Percentiles rank a stretch among this genome's conserved stretches.
Evolutionary conservation across 805 yeast species (phyloP).

Genomic region (Candida tibetensis): DNA sequence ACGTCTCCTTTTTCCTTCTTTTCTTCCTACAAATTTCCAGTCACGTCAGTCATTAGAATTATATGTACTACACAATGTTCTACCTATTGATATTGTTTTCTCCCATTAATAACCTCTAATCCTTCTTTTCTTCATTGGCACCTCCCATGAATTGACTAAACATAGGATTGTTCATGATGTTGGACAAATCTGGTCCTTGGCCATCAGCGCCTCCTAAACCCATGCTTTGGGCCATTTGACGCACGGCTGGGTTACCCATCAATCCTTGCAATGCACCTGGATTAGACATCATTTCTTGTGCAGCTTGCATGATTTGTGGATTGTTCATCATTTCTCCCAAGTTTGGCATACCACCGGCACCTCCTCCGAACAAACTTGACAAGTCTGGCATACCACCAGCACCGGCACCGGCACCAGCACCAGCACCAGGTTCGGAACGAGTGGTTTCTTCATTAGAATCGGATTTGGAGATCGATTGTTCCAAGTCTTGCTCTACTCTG

Average conservation of each 20-base stretch:
- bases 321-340: constrained; percentile 73
- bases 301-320: constrained; percentile 90
- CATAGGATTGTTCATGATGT: constrained; percentile 79
- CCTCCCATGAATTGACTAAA: constrained; percentile 67
- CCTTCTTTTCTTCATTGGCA: background rate
- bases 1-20: no score
- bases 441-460: constrained; percentile 25
- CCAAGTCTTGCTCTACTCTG: constrained; percentile 76
- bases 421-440: constrained; percentile 31
- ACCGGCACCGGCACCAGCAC: constrained; percentile 38
- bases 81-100: no score
- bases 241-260: constrained; percentile 76
- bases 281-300: constrained; percentile 82
- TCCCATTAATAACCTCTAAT: constrained; percentile 5
- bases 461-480: constrained; percentile 32
- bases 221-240: constrained; percentile 78
- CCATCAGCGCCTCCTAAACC: constrained; percentile 60
- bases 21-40: background rate
- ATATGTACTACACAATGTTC: background rate
- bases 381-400: constrained; percentile 73
- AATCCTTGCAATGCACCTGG: constrained; percentile 72
- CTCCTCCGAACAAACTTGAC: constrained; percentile 63
- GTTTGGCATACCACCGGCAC: constrained; percentile 70
- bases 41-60: background rate
- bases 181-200: constrained; percentile 54